Evolutionary conservation across 768 basidiomycete species (phyloP).

Genomic region (Suillus alpinus): DNA sequence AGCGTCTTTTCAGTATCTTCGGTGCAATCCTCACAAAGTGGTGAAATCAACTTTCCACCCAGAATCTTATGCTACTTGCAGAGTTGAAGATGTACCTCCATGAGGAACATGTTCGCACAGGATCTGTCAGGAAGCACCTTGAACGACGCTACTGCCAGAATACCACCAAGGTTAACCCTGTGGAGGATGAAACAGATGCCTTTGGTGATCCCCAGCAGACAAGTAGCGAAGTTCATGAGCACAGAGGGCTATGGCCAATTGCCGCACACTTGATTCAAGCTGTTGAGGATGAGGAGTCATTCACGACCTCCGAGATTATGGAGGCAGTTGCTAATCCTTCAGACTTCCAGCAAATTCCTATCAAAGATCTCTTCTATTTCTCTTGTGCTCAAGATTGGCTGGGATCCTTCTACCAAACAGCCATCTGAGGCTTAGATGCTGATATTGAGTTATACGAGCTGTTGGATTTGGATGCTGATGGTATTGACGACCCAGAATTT

Average conservation of each 20-base stretch:
- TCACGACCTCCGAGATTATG: background rate
- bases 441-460: slow-evolving; percentile 7
- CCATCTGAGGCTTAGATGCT: background rate
- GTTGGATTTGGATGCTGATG: slow-evolving; percentile 8
- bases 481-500: background rate
- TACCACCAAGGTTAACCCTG: background rate
- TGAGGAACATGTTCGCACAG: slow-evolving; percentile 18
- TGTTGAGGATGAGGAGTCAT: background rate
- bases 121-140: slow-evolving; percentile 5
- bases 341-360: background rate
- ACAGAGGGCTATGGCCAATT: background rate
- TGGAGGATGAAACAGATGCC: background rate
- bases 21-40: too few relatives aligned
- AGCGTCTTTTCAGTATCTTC: too few relatives aligned
- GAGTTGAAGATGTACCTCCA: slow-evolving; percentile 31
- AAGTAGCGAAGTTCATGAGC: background rate
- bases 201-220: background rate
- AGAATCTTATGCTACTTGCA: slow-evolving; percentile 18
- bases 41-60: too few relatives aligned
- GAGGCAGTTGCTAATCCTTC: background rate
- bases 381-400: background rate
- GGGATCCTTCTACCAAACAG: background rate
- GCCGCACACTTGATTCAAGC: background rate
- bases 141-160: slow-evolving; percentile 2
- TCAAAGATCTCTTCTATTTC: background rate